Percentiles rank a stretch among this genome's conserved stretches.
Evolutionary conservation across 176 grass and related monocot species (phyloP).

Genomic region (Phoenix dactylifera): DNA sequence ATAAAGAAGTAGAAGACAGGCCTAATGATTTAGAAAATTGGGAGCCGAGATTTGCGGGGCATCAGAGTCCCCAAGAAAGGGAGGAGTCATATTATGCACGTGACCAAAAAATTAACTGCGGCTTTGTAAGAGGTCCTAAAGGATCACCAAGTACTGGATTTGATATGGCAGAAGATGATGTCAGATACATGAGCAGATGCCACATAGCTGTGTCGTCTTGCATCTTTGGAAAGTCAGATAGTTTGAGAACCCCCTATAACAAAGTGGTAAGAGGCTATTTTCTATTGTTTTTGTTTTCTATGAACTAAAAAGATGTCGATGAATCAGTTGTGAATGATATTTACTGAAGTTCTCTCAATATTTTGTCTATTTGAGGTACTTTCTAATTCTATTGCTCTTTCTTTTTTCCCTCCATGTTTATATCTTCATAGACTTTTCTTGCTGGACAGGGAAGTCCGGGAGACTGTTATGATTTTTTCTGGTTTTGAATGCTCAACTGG

Average conservation of each 20-base stretch:
- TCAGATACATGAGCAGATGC: conserved; percentile 86
- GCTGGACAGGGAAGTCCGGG: too few species aligned
- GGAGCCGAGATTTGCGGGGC: conserved; percentile 86
- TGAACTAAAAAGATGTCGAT: too few species aligned
- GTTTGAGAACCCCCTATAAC: conserved; percentile 78
- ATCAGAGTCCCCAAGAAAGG: conserved; percentile 83
- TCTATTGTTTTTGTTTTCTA: background rate
- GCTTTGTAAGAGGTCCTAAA: conserved; percentile 71
- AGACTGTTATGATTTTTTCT: too few species aligned
- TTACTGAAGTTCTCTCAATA: too few species aligned
- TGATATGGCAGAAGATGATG: conserved; percentile 73
- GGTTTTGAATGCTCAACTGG: too few species aligned
- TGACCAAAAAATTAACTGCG: conserved; percentile 84
- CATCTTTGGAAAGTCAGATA: conserved; percentile 99
- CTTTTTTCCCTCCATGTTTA: too few species aligned
- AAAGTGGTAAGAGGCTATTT: conserved; percentile 54
- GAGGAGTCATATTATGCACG: conserved; percentile 57
- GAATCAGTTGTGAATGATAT: too few species aligned
- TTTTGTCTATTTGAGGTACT: too few species aligned
- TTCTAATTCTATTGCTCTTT: too few species aligned
- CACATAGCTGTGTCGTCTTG: conserved; percentile 97
- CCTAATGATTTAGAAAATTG: conserved; percentile 43
- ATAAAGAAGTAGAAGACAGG: conserved; percentile 56
- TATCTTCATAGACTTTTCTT: too few species aligned
- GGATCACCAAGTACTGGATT: conserved; percentile 68